Percentiles rank a stretch among this genome's conserved stretches.
These are phyloP conservation scores for Eucalyptus polyanthemos DNA, from an alignment of 345 rosid species.

Conservation along the genomic window DNA sequence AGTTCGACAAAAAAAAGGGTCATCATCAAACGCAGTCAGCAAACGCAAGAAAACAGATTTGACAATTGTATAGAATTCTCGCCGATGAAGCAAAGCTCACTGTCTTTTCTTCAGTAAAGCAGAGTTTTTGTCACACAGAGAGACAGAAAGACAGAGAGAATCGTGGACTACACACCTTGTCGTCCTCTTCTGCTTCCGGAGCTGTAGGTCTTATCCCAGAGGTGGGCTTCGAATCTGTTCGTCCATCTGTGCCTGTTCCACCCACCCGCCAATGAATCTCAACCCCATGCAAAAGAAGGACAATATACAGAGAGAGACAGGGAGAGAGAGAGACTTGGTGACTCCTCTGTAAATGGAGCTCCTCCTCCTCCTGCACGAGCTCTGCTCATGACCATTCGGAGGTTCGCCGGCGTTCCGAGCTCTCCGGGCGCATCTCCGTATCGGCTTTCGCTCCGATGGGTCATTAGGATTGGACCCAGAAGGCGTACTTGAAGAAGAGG, in stretches of 20 bases:
- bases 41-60: no score
- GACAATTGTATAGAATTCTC: no score
- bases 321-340: slow-evolving; percentile 35
- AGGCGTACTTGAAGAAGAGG: background rate
- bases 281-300: background rate
- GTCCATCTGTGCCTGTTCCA: slow-evolving; percentile 87
- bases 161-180: slow-evolving; percentile 37
- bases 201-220: slow-evolving; percentile 86
- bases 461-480: background rate
- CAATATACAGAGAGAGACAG: background rate
- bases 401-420: background rate
- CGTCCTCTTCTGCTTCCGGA: slow-evolving; percentile 82
- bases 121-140: no score
- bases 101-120: no score
- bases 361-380: slow-evolving; percentile 18
- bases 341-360: slow-evolving; percentile 89
- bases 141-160: no score
- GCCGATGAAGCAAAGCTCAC: no score
- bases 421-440: background rate
- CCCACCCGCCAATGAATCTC: background rate
- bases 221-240: slow-evolving; percentile 91
- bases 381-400: background rate
- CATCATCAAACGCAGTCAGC: no score
- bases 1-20: no score
- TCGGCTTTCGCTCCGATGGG: background rate